Evolutionary conservation across 805 yeast species (phyloP), one percentile per base, ranked within the genome.

Genomic region (Kluyveromyces siamensis): DNA sequence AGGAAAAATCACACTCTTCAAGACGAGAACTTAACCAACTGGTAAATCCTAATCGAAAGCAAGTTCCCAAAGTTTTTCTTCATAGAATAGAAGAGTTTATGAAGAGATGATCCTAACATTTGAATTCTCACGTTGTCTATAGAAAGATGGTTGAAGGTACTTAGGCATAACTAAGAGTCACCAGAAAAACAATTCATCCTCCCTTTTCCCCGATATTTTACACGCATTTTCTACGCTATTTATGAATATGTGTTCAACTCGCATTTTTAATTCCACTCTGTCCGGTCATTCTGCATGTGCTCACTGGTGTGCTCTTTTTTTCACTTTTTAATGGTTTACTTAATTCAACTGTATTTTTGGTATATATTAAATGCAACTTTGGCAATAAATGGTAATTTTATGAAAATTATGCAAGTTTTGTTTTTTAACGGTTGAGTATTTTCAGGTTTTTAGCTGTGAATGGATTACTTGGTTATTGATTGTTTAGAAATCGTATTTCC

Each of bases 81-180:
- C 46, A 37, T 18, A 19, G 36, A 27, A 44, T 44, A 18, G 46
- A 37, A 37, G 46, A 44, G 18, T 44, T 44, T 40, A 37, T 36
- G 41, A 44, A 44, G 16, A 21, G 35, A 37, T 35, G 35, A 30
- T 30, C 35, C 14, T 7, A 13, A 21, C 25, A 21, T 21, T 21
- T 21, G 25, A 21, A 21, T 21, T 21, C 25, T 21, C 25, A 6
- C 25, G 25, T 21, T 21, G 6, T 21, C 6, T 21, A 6, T 6
- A 21, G 25, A 21, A 6, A 21, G 25, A 21, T 21, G 6, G 6
- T 21, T 21, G 25, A 21, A 21, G 25, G 25, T 21, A 21, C 25
- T 6, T 21, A 21, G 6, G 25, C 25, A 21, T 21, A 3, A 21
- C 25, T 21, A 21, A 21, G 25, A 21, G 25, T 21, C 6, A 21